phyloP scores from a whole-genome alignment of 805 yeast species.

The Candida anglica region DNA sequence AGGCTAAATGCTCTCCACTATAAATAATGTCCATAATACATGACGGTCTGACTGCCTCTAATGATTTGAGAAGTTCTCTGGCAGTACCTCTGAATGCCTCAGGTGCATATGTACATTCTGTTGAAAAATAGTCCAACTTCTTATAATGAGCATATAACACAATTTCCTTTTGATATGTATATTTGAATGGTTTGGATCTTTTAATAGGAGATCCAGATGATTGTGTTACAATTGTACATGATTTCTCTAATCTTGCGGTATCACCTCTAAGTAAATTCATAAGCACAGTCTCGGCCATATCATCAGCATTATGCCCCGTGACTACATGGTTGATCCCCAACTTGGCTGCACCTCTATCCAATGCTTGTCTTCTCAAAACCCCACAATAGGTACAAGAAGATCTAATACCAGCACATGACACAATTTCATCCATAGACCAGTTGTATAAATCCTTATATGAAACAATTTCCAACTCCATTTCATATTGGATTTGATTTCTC shows the following conservation, averaged over 20 bases:
- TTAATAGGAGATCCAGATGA: constrained; percentile 85
- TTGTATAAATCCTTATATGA: constrained; percentile 86
- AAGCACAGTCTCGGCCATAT: constrained; percentile 96
- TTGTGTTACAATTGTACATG: constrained; percentile 80
- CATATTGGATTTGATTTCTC: constrained; percentile 82
- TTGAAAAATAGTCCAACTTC: constrained; percentile 90
- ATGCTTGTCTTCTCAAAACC: constrained; percentile 91
- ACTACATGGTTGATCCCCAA: constrained; percentile 85
- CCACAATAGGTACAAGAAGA: constrained; percentile 98
- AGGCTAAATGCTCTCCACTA: constrained; percentile 82
- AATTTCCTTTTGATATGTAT: constrained; percentile 94
- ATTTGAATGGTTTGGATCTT: constrained; percentile 93
- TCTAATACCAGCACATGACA: constrained; percentile 87
- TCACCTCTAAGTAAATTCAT: constrained; percentile 97
- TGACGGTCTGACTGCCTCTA: constrained; percentile 87
- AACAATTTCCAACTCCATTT: constrained; percentile 73
- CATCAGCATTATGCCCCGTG: constrained; percentile 99
- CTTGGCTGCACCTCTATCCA: constrained; percentile 92
- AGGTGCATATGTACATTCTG: constrained; percentile 98
- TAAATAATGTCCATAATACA: constrained; percentile 92
- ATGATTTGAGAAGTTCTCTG: constrained; percentile 81
- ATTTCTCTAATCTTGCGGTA: constrained; percentile 83
- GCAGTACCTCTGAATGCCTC: constrained; percentile 99
- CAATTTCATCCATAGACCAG: constrained; percentile 99
- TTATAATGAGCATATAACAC: constrained; percentile 96